phyloP scores from a whole-genome alignment of 768 basidiomycete species.

The Omphalotus guepiniiformis region DNA sequence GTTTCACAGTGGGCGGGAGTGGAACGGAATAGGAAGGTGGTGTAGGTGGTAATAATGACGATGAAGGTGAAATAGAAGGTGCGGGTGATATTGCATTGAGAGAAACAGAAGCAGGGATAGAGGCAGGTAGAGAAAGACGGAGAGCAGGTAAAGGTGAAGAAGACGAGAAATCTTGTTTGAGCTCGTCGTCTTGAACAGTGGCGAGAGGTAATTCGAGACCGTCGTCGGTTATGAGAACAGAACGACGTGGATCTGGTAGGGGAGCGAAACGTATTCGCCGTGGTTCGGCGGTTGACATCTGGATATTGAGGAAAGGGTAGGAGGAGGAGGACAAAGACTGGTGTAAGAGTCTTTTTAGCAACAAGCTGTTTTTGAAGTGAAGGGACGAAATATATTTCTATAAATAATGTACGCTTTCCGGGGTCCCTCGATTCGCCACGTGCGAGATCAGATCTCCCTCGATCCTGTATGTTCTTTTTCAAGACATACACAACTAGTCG shows the following conservation, averaged over 20 bases:
- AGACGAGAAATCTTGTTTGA: neutral
- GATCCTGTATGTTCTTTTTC: too few species aligned
- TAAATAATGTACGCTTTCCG: too few species aligned
- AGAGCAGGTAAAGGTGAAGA: neutral
- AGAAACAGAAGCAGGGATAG: slow-evolving; percentile 5
- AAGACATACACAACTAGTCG: too few species aligned
- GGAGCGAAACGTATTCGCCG: slow-evolving; percentile 77
- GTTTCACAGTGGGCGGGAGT: neutral
- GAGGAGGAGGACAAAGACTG: too few species aligned
- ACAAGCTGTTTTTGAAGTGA: too few species aligned
- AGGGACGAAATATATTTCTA: too few species aligned
- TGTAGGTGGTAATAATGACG: neutral
- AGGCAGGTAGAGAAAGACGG: neutral
- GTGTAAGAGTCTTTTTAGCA: too few species aligned
- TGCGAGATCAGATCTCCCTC: too few species aligned
- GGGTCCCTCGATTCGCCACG: too few species aligned
- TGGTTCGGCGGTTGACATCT: neutral
- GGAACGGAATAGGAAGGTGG: neutral
- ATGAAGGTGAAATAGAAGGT: neutral
- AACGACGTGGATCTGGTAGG: slow-evolving; percentile 69
- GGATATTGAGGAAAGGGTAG: too few species aligned
- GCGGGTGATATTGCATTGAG: neutral
- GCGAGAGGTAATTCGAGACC: slow-evolving; percentile 36
- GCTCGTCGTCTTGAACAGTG: neutral
- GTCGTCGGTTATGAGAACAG: slow-evolving; percentile 38